Percentiles rank a stretch among this genome's conserved stretches.
Conservation (phyloP, 441 rosid genomes). For the Euphorbia celastroides region DNA sequence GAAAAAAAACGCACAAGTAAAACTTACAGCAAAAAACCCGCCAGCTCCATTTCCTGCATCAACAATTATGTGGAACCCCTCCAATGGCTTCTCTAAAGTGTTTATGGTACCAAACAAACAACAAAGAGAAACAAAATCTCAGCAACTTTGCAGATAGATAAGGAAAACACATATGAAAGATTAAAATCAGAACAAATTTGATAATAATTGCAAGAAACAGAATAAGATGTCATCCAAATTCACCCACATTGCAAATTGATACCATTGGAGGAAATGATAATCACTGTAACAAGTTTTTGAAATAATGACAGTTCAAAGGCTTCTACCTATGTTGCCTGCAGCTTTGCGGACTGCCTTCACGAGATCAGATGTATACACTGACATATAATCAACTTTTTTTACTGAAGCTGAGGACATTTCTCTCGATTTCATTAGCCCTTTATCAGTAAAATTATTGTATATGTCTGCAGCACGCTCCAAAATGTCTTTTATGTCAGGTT, state of each 20-base stretch:
- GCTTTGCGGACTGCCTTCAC: constrained; percentile 84
- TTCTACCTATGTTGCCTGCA: constrained; percentile 77
- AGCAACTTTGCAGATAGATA: constrained; percentile 2
- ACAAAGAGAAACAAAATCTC: constrained; percentile 20
- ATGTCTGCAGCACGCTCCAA: constrained; percentile 79
- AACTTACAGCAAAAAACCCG: constrained; percentile 95
- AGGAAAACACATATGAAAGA: background rate
- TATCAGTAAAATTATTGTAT: constrained; percentile 47
- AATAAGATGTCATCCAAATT: background rate
- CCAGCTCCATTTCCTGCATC: constrained; percentile 99
- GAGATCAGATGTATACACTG: constrained; percentile 72
- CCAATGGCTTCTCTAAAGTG: constrained; percentile 84
- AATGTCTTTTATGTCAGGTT: constrained; percentile 77
- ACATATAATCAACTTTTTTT: constrained; percentile 79
- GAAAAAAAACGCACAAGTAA: background rate
- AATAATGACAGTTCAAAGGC: constrained; percentile 13
- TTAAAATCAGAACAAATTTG: background rate
- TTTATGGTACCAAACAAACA: constrained; percentile 25
- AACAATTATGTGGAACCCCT: constrained; percentile 92
- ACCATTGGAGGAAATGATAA: background rate
- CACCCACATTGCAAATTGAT: constrained; percentile 3
- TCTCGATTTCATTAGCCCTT: constrained; percentile 33
- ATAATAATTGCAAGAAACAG: background rate
- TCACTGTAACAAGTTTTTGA: constrained; percentile 3
- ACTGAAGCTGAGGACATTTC: constrained; percentile 35